Evolutionary conservation across 352 stramenopile species (phyloP).

Genomic region (Pythium monospermum): DNA sequence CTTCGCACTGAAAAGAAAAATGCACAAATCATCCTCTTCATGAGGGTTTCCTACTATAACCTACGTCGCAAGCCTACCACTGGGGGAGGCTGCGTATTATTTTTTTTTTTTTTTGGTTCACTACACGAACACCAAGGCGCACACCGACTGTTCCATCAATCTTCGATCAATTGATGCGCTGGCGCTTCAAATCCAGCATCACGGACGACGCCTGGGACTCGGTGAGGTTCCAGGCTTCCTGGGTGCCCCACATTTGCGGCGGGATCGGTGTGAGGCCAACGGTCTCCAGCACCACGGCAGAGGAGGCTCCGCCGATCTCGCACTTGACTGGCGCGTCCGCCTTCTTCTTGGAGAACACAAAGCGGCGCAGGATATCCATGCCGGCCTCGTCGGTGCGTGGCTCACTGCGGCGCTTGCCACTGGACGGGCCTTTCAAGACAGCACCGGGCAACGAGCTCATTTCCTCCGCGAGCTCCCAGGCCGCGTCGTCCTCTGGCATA

Average conservation of each 20-base stretch:
- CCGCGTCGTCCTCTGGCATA: constrained; percentile 79
- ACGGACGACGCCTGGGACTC: constrained; percentile 30
- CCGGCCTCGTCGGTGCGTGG: constrained; percentile 81
- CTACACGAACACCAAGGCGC: constrained; percentile 10
- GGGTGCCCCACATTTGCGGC: constrained; percentile 14
- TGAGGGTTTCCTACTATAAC: too few species aligned
- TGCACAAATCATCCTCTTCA: too few species aligned
- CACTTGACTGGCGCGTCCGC: constrained; percentile 11
- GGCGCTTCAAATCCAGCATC: constrained; percentile 34
- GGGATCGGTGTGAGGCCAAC: constrained; percentile 1
- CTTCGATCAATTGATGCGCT: constrained; percentile 29
- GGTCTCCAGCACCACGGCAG: constrained; percentile 8
- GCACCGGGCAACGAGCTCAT: constrained; percentile 73
- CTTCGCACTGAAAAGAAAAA: too few species aligned
- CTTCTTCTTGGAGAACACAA: constrained; percentile 78
- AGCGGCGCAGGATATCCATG: constrained; percentile 79
- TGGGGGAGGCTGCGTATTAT: too few species aligned
- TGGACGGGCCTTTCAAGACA: constrained; percentile 68
- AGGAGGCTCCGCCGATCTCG: constrained; percentile 5
- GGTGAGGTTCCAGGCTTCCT: constrained; percentile 26
- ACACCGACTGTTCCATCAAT: constrained; percentile 10
- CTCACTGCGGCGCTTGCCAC: constrained; percentile 71
- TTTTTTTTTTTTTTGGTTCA: too few species aligned
- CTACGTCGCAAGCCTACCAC: too few species aligned
- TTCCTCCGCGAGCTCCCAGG: constrained; percentile 76